A percentile compares a stretch with the other conserved stretches of the same genome.
phyloP scores from a whole-genome alignment of 345 rosid genomes.

The Syzygium aromaticum region DNA sequence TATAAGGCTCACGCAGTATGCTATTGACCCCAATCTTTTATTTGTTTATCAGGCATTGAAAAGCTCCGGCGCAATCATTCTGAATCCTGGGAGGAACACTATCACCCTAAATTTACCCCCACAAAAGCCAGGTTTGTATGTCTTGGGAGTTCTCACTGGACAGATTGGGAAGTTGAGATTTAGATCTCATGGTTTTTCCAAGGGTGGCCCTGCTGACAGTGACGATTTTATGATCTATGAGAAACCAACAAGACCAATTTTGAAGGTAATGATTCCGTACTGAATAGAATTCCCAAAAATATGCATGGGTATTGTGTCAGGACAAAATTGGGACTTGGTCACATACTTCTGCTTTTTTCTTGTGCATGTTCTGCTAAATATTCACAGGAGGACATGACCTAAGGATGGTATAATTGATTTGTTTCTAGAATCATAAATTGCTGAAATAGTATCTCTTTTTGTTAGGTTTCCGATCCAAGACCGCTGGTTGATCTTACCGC shows the following conservation, averaged over 20 bases:
- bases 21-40: not conserved
- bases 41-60: conserved; percentile 62
- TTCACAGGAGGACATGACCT: not conserved
- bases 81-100: conserved; percentile 69
- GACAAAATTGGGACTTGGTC: not conserved
- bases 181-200: conserved; percentile 94
- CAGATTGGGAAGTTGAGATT: conserved; percentile 89
- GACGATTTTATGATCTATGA: conserved; percentile 98
- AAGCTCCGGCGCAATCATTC: conserved; percentile 59
- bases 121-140: conserved; percentile 89
- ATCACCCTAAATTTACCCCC: conserved; percentile 75
- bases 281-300: not conserved
- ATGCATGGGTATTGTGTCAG: not conserved
- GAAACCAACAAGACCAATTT: conserved; percentile 84
- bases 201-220: conserved; percentile 89
- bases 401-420: not conserved
- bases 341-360: not conserved
- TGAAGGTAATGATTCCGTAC: conserved; percentile 51
- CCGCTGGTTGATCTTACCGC: conserved; percentile 93
- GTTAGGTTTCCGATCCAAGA: conserved; percentile 81
- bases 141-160: conserved; percentile 91
- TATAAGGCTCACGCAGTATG: not conserved
- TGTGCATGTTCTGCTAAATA: not conserved
- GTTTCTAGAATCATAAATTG: not conserved
- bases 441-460: conserved; percentile 9